Conservation (phyloP, 129 eudicot genomes). For the Chrysanthemum seticuspe region DNA sequence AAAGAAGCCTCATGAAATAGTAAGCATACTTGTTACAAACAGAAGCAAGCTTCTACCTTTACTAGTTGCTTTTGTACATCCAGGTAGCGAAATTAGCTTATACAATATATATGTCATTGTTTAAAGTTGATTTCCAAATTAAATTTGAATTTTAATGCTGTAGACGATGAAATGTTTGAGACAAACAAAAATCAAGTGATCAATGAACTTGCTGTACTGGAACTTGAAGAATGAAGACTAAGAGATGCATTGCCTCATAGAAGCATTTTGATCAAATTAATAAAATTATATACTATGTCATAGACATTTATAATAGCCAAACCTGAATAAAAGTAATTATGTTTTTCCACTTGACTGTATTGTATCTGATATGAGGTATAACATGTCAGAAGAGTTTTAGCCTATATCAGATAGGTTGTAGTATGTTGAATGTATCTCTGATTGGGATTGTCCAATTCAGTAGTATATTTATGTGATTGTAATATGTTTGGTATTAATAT, state of each 20-base stretch:
- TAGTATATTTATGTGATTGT: too few relatives aligned
- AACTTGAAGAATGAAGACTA: slow-evolving; percentile 22
- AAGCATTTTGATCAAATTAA: background rate
- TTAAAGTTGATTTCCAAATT: background rate
- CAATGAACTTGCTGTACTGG: slow-evolving; percentile 40
- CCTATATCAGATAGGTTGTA: too few relatives aligned
- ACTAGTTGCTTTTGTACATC: slow-evolving; percentile 46
- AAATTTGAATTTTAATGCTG: slow-evolving; percentile 4
- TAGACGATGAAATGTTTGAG: slow-evolving; percentile 73
- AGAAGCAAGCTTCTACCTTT: slow-evolving; percentile 66
- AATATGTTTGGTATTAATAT: too few relatives aligned
- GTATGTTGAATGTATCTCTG: too few relatives aligned
- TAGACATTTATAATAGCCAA: background rate
- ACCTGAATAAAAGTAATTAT: background rate
- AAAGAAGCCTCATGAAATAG: slow-evolving; percentile 57
- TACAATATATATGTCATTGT: background rate
- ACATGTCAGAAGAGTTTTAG: too few relatives aligned
- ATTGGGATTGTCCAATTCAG: too few relatives aligned
- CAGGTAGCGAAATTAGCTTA: slow-evolving; percentile 38
- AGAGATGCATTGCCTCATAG: background rate
- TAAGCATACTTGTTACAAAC: slow-evolving; percentile 50
- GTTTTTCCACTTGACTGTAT: too few relatives aligned
- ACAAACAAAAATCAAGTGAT: slow-evolving; percentile 65
- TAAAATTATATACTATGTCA: background rate
- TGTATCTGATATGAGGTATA: too few relatives aligned